phyloP scores from a whole-genome alignment of 768 basidiomycete genomes.

The Polyporus arcularius region DNA sequence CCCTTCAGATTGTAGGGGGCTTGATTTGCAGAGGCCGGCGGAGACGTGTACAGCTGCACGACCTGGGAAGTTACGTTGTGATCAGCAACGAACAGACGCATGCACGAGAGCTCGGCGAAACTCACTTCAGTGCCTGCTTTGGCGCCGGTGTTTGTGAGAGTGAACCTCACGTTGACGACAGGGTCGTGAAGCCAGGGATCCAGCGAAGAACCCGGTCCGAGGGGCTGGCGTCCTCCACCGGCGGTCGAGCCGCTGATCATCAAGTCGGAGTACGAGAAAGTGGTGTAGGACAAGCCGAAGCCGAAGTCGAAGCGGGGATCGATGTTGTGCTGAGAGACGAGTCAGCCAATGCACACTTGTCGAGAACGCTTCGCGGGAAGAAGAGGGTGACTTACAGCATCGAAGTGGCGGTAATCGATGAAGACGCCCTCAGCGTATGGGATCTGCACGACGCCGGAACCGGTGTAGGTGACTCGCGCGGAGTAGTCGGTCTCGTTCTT shows the following conservation, averaged over 20 bases:
- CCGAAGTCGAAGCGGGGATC: slow-evolving; percentile 66
- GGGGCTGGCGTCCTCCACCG: slow-evolving; percentile 42
- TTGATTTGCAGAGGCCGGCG: slow-evolving; percentile 47
- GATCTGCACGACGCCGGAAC: slow-evolving; percentile 42
- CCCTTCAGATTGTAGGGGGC: slow-evolving; percentile 57
- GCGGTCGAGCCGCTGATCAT: slow-evolving; percentile 30
- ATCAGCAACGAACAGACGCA: neutral
- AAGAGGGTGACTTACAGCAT: slow-evolving; percentile 30
- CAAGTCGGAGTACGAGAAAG: slow-evolving; percentile 62
- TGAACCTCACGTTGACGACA: slow-evolving; percentile 54
- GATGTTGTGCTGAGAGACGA: slow-evolving; percentile 35
- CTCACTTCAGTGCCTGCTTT: slow-evolving; percentile 56
- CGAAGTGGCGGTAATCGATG: slow-evolving; percentile 62
- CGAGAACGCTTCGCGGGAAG: neutral
- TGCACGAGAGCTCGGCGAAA: neutral
- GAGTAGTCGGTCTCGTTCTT: slow-evolving; percentile 53
- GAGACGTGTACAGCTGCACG: slow-evolving; percentile 56
- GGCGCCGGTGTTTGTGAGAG: slow-evolving; percentile 53
- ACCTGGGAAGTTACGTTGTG: slow-evolving; percentile 34
- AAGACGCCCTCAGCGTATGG: slow-evolving; percentile 60
- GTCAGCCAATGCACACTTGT: neutral
- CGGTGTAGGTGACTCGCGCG: slow-evolving; percentile 43
- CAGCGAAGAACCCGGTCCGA: slow-evolving; percentile 51
- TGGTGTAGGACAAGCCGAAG: slow-evolving; percentile 74
- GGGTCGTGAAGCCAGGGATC: slow-evolving; percentile 55